These are phyloP conservation scores for Aspergillus panamensis DNA, from an alignment of 495 filamentous ascomycete species.

Conservation along the genomic window DNA sequence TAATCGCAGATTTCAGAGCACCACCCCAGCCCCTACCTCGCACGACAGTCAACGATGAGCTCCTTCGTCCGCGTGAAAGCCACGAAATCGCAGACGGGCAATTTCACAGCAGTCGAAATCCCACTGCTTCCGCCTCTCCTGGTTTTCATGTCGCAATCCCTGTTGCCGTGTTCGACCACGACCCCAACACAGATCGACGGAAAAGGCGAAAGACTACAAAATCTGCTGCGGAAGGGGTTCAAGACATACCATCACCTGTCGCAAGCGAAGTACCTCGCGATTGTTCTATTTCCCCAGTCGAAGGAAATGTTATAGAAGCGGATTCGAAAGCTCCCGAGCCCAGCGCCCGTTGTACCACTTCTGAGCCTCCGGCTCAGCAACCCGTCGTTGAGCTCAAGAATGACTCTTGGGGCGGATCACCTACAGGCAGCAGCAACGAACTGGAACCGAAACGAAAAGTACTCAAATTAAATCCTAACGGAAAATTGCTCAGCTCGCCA, in stretches of 20 bases:
- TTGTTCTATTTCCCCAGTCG: not conserved
- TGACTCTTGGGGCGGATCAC: not conserved
- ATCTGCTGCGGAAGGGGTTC: conserved; percentile 4
- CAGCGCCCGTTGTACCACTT: not conserved
- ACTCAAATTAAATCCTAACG: conserved; percentile 53
- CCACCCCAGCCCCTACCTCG: conserved; percentile 11
- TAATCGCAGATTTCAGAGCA: conserved; percentile 23
- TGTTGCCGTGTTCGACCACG: conserved; percentile 29
- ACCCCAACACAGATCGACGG: conserved; percentile 41
- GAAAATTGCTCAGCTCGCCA: conserved; percentile 55
- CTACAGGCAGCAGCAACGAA: not conserved
- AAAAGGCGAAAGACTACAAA: conserved; percentile 53
- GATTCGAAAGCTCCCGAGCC: not conserved
- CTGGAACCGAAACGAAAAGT: conserved; percentile 38
- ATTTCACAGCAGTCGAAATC: not conserved
- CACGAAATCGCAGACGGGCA: not conserved
- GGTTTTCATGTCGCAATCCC: not conserved
- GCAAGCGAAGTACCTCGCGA: not conserved
- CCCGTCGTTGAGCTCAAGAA: not conserved
- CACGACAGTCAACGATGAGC: conserved; percentile 4
- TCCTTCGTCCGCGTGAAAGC: conserved; percentile 2
- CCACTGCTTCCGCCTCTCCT: conserved; percentile 5
- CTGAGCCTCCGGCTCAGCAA: not conserved
- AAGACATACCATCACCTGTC: too few species aligned
- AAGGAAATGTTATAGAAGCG: not conserved